Percentiles rank a stretch among this genome's conserved stretches.
Evolutionary conservation across 768 basidiomycete genomes (phyloP).

Genomic region (Lactarius sp.): DNA sequence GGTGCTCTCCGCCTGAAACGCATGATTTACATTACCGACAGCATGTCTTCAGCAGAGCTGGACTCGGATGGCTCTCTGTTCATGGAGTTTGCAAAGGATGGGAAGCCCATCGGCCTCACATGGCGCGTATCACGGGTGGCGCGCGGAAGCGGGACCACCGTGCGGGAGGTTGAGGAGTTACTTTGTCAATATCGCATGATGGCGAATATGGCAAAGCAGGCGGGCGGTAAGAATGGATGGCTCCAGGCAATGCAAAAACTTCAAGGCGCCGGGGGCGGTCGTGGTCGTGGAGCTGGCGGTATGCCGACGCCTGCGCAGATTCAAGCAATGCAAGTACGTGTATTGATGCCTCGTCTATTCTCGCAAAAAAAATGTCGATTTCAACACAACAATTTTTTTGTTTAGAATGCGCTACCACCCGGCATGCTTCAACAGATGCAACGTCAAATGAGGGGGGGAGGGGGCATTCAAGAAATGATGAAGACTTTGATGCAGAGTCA

Average conservation of each 20-base stretch:
- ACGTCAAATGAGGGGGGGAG: constrained; percentile 69
- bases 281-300: constrained; percentile 80
- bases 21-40: constrained; percentile 98
- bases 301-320: constrained; percentile 93
- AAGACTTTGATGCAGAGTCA: constrained; percentile 96
- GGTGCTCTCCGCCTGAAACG: constrained; percentile 87
- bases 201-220: constrained; percentile 98
- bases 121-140: constrained; percentile 90
- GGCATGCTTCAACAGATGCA: constrained; percentile 96
- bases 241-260: constrained; percentile 89
- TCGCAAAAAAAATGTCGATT: constrained; percentile 4
- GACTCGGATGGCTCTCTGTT: constrained; percentile 94
- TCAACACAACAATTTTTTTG: background rate
- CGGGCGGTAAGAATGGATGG: constrained; percentile 96
- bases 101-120: constrained; percentile 81
- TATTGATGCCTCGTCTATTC: background rate
- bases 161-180: constrained; percentile 96
- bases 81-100: constrained; percentile 78
- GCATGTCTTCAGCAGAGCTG: constrained; percentile 90
- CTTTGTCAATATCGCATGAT: constrained; percentile 98
- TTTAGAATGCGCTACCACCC: constrained; percentile 85
- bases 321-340: constrained; percentile 83
- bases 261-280: constrained; percentile 80
- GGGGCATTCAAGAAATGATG: constrained; percentile 98
- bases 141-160: constrained; percentile 87